Conservation (phyloP, 1,139 yeast genomes). For the Sugiyamaella neomexicana region DNA sequence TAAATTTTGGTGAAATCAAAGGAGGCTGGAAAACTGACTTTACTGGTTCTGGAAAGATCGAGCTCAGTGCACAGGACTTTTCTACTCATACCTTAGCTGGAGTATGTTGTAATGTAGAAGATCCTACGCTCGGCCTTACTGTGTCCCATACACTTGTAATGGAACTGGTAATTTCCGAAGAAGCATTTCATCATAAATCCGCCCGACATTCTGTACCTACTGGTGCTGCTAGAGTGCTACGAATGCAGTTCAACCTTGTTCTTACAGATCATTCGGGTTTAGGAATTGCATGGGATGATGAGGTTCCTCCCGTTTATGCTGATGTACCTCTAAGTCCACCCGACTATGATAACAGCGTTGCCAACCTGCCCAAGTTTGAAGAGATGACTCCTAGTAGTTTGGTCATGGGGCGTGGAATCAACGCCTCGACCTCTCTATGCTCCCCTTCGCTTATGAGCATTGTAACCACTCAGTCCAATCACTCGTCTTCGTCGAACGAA, state of each 20-base stretch:
- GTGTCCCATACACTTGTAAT: constrained; percentile 75
- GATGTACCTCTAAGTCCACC: constrained; percentile 91
- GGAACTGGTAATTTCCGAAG: constrained; percentile 94
- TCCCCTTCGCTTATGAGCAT: constrained; percentile 20
- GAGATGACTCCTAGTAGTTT: constrained; percentile 29
- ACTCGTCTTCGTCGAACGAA: constrained; percentile 10
- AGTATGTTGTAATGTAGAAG: constrained; percentile 77
- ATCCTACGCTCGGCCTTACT: constrained; percentile 73
- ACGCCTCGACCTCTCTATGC: constrained; percentile 17
- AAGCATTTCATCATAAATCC: constrained; percentile 46
- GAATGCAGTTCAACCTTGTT: constrained; percentile 87
- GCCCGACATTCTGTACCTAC: constrained; percentile 50
- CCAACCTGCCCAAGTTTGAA: constrained; percentile 36
- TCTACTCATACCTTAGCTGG: constrained; percentile 52
- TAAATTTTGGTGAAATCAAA: constrained; percentile 77
- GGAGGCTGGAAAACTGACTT: constrained; percentile 96
- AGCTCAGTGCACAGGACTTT: constrained; percentile 62
- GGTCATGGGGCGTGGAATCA: constrained; percentile 24
- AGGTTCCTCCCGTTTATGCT: constrained; percentile 94
- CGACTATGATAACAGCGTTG: constrained; percentile 51
- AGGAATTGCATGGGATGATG: constrained; percentile 98
- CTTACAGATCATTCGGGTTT: constrained; percentile 90
- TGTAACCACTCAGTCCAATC: constrained; percentile 6
- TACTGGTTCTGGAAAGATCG: constrained; percentile 70
- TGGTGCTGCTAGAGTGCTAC: constrained; percentile 88